These are phyloP conservation scores for Claviceps monticola DNA, from an alignment of 2,329 filamentous ascomycete genomes.

Conservation along the genomic window DNA sequence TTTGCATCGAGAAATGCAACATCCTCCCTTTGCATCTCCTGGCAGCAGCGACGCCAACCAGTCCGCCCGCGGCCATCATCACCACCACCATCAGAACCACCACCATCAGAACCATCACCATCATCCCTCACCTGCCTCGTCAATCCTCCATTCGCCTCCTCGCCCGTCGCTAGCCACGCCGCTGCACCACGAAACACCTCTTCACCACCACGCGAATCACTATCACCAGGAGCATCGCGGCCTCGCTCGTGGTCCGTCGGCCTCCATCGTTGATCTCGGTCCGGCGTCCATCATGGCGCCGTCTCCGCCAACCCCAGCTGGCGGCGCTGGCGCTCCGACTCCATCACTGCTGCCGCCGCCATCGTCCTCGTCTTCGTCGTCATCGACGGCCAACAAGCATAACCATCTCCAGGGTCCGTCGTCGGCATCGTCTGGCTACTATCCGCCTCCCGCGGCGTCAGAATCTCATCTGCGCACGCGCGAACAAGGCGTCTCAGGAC, in stretches of 20 bases:
- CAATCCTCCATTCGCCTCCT: constrained; percentile 18
- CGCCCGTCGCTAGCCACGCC: constrained; percentile 12
- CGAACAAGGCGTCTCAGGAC: constrained; percentile 27
- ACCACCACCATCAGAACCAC: background rate
- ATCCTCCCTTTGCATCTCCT: constrained; percentile 17
- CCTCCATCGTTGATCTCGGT: background rate
- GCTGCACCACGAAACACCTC: constrained; percentile 1
- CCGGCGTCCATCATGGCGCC: constrained; percentile 21
- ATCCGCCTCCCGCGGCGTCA: constrained; percentile 2
- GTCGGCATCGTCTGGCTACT: constrained; percentile 13
- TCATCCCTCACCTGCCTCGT: constrained; percentile 12
- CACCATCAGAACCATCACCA: background rate
- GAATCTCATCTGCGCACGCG: constrained; percentile 18
- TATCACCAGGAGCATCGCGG: constrained; percentile 8
- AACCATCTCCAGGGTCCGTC: constrained; percentile 15
- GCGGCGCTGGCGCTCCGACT: constrained; percentile 15
- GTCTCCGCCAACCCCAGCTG: constrained; percentile 13
- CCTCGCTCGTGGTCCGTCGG: constrained; percentile 11
- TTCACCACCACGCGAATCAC: constrained; percentile 3
- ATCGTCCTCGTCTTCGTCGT: constrained; percentile 11
- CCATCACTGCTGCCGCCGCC: constrained; percentile 17
- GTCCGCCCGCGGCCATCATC: constrained; percentile 15
- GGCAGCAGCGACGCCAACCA: constrained; percentile 15
- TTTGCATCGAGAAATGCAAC: constrained; percentile 15
- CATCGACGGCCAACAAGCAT: constrained; percentile 9